Base-by-base conservation (phyloP, 2,329 filamentous ascomycete species). In the Pyricularia sp. region DNA sequence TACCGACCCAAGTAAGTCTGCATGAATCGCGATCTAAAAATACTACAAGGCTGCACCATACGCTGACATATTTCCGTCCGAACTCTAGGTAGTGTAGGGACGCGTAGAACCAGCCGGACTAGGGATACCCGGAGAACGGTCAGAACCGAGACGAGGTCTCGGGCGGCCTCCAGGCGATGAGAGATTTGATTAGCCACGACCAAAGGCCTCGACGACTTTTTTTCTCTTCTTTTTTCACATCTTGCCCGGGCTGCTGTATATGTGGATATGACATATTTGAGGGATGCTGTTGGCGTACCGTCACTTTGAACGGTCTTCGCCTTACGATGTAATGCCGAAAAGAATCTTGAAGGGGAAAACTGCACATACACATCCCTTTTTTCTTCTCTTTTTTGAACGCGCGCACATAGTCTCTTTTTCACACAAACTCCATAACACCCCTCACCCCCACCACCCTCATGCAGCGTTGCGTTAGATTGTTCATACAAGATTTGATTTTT, bases 1-100 rank as follows among this genome's bases (percentile, higher is more conserved):
- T 72, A 82, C 23, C 58, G 58, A 61, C 23, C 82, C 82, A 71
- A 85, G 85, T 86, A 79, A 83, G 84, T 85, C 75, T 42, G 69
- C 33, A 61, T 68, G 25, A 25, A 50, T 66, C 25, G 25, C 12
- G 9, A n/a, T 20, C n/a, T 28, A 20, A 50, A 23, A 42, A 50
- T 28, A n/a, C 10, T 14, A 55, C 12, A 14, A 17, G 12, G 25
- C 20, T 58, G 36, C 42, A 9, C 11, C 11, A 36, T n/a, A 17
- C 58, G 25, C 65, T 66, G 25, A 66, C 65, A 25, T 28, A 11
- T 55, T 28, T 11, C 30, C 33, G 36, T 30, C 25, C 36, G 10
- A 68, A 68, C 31, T 25, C 59, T 25, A 68, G 66, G 66, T 59
- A 63, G 66, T 42, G 66, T 31, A 68, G 58, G 58, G 58, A 61